A percentile compares a stretch with the other conserved stretches of the same genome.
phyloP scores from a whole-genome alignment of 108 stramenopile species.

The Nannochloropsis granulata region DNA sequence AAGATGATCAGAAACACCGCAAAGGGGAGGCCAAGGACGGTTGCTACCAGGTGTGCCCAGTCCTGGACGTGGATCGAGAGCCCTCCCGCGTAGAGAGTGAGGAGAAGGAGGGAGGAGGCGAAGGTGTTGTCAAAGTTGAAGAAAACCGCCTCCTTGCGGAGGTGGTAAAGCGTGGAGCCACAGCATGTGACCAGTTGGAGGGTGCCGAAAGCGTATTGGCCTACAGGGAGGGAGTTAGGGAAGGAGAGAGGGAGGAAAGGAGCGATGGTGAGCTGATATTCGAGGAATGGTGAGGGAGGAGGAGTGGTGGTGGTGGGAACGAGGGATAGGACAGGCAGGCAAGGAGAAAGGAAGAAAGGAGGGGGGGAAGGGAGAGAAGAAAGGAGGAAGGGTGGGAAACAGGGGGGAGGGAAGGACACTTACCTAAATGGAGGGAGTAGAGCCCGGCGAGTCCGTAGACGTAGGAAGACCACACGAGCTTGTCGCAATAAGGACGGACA shows the following conservation, averaged over 20 bases:
- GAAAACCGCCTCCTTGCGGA: conserved; percentile 9
- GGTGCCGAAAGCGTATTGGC: conserved; percentile 8
- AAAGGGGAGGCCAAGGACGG: neutral
- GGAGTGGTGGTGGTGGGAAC: too few species aligned
- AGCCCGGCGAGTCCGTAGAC: conserved; percentile 11
- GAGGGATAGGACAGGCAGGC: too few species aligned
- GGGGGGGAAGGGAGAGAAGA: neutral
- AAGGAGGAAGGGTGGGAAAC: neutral
- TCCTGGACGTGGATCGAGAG: neutral
- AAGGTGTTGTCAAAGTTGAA: conserved; percentile 29
- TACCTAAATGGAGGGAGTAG: neutral
- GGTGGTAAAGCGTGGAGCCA: conserved; percentile 22
- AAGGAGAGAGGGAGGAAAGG: too few species aligned
- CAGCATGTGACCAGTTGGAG: conserved; percentile 4
- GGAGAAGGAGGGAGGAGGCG: conserved; percentile 8
- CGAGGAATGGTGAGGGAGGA: too few species aligned
- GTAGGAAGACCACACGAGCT: conserved; percentile 22
- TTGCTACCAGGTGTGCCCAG: conserved; percentile 4
- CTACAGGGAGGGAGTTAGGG: neutral
- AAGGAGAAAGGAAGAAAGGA: neutral
- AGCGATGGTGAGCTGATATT: too few species aligned
- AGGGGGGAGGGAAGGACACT: neutral
- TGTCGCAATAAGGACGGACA: conserved; percentile 5
- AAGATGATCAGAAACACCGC: conserved; percentile 14
- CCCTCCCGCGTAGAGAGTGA: conserved; percentile 3